Conservation (phyloP, 1,284 basidiomycete genomes). For the Ceratobasidium theobromae region DNA sequence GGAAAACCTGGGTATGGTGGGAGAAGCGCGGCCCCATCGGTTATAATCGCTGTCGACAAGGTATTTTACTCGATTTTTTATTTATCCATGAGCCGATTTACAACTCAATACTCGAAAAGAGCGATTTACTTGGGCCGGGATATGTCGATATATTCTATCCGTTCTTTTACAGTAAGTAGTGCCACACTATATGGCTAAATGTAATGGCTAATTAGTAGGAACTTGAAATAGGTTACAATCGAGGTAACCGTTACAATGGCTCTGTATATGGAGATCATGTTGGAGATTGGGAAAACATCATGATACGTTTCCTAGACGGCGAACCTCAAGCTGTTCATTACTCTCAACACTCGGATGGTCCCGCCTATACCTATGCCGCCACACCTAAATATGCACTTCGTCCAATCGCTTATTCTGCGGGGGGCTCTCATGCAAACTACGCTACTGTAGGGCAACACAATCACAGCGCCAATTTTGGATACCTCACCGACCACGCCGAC, state of each 20-base stretch:
- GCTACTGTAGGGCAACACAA: constrained; percentile 26
- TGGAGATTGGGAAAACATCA: constrained; percentile 46
- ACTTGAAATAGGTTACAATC: constrained; percentile 39
- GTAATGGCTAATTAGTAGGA: background rate
- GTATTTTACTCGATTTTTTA: background rate
- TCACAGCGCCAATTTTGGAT: constrained; percentile 24
- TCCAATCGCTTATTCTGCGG: constrained; percentile 28
- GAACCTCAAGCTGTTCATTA: constrained; percentile 43
- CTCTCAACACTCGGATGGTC: constrained; percentile 44
- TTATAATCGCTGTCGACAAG: constrained; percentile 44
- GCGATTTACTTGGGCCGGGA: constrained; percentile 39
- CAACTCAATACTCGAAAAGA: constrained; percentile 5
- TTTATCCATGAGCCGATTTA: background rate
- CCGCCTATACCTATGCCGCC: constrained; percentile 37
- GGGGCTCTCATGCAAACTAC: constrained; percentile 29
- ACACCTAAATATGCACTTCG: constrained; percentile 18
- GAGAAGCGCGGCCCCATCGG: constrained; percentile 40
- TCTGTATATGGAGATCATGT: constrained; percentile 38
- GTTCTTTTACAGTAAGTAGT: constrained; percentile 13
- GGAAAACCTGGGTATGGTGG: constrained; percentile 33
- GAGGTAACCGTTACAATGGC: constrained; percentile 41
- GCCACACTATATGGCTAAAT: background rate
- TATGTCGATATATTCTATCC: constrained; percentile 47
- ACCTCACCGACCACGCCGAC: constrained; percentile 23
- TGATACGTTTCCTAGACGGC: constrained; percentile 45